phyloP scores from a whole-genome alignment of 2,329 filamentous ascomycete species.

The Clarireedia monteithiana region DNA sequence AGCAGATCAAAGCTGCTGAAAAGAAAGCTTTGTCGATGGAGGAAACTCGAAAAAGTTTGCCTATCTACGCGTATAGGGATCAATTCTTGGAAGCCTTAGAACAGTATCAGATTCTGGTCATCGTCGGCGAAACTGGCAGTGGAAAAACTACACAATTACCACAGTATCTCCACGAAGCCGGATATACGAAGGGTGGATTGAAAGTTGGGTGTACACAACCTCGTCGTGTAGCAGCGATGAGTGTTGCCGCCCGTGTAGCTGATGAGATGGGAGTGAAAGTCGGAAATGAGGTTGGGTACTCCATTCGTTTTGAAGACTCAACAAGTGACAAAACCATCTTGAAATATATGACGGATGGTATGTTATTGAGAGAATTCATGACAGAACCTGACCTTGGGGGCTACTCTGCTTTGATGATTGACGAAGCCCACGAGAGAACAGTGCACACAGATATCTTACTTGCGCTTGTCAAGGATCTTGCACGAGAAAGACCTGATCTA shows the following conservation, averaged over 20 bases:
- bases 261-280: conserved; percentile 89
- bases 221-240: conserved; percentile 93
- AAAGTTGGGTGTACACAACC: conserved; percentile 94
- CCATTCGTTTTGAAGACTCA: conserved; percentile 88
- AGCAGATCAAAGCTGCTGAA: conserved; percentile 82
- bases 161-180: conserved; percentile 87
- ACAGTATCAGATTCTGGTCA: conserved; percentile 78
- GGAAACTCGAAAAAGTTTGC: conserved; percentile 81
- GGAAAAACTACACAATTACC: conserved; percentile 95
- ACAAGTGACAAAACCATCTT: conserved; percentile 86
- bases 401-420: conserved; percentile 89
- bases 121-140: conserved; percentile 90
- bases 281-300: conserved; percentile 88
- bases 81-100: conserved; percentile 81
- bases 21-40: conserved; percentile 83
- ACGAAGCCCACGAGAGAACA: conserved; percentile 93
- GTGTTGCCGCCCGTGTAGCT: conserved; percentile 88
- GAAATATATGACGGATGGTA: conserved; percentile 97
- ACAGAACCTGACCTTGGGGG: conserved; percentile 76
- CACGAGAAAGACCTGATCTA: conserved; percentile 72
- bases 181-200: conserved; percentile 74
- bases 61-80: conserved; percentile 82
- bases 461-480: conserved; percentile 81
- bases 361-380: conserved; percentile 84
- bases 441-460: conserved; percentile 86